Evolutionary conservation across 257 asterid species (phyloP).

Genomic region (Lavandula angustifolia): DNA sequence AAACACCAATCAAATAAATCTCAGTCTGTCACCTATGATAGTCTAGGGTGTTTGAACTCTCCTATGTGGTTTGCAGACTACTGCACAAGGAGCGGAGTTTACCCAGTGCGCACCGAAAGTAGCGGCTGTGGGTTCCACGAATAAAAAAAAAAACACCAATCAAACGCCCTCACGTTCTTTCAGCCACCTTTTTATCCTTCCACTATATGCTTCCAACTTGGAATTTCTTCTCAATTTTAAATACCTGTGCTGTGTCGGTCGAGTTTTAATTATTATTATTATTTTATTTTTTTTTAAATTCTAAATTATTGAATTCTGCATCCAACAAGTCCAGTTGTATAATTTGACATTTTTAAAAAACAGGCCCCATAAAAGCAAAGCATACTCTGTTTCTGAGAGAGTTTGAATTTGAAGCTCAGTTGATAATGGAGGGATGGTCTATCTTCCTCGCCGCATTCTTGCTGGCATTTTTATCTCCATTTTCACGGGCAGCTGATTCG

Average conservation of each 20-base stretch:
- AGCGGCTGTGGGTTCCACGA: no score
- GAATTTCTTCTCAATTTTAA: slow-evolving; percentile 32
- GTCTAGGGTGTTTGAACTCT: no score
- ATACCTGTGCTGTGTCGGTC: slow-evolving; percentile 31
- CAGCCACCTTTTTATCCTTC: slow-evolving; percentile 28
- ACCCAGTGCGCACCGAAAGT: no score
- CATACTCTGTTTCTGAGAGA: background rate
- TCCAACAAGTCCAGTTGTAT: slow-evolving; percentile 26
- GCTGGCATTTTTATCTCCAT: slow-evolving; percentile 26
- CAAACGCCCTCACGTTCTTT: slow-evolving; percentile 47
- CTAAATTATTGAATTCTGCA: slow-evolving; percentile 12
- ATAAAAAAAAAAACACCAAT: slow-evolving; percentile 39
- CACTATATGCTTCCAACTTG: slow-evolving; percentile 30
- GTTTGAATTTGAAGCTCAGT: background rate
- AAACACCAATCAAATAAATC: slow-evolving; percentile 43
- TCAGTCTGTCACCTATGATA: no score
- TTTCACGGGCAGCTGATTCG: slow-evolving; percentile 40
- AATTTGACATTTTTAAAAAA: slow-evolving; percentile 18
- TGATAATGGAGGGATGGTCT: slow-evolving; percentile 50
- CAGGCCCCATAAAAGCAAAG: slow-evolving; percentile 23
- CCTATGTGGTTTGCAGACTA: no score
- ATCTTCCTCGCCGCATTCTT: slow-evolving; percentile 39
- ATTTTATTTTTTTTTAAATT: no score
- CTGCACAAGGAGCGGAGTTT: no score
- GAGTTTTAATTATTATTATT: background rate